Conservation (phyloP, 805 yeast genomes). For the Debaryomyces castellii region DNA sequence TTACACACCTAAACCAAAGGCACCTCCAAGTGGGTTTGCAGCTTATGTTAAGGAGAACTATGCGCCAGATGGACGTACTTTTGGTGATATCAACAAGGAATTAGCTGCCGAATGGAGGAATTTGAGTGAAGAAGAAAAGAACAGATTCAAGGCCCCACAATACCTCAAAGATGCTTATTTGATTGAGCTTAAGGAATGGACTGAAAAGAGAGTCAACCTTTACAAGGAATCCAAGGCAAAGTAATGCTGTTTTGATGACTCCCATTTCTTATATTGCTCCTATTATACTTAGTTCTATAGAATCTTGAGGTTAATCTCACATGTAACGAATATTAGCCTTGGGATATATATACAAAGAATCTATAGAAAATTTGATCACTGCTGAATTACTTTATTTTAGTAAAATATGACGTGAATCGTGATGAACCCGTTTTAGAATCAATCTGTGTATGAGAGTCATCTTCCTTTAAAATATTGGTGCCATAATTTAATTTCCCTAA, state of each 20-base stretch:
- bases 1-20: constrained; percentile 34
- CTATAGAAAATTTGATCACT: not conserved
- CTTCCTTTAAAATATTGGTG: not conserved
- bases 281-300: not conserved
- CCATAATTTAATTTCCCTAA: no score
- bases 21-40: constrained; percentile 31
- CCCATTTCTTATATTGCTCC: no score
- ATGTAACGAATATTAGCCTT: not conserved
- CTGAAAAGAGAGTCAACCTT: constrained; percentile 22
- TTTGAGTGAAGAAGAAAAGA: constrained; percentile 29
- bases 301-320: not conserved
- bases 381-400: not conserved
- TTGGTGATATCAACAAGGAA: constrained; percentile 24
- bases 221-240: constrained; percentile 10
- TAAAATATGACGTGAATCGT: no score
- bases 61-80: constrained; percentile 18
- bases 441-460: not conserved
- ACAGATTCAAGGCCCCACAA: constrained; percentile 17
- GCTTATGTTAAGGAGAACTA: constrained; percentile 27
- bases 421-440: not conserved
- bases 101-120: constrained; percentile 29
- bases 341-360: not conserved
- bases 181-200: constrained; percentile 29
- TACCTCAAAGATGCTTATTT: constrained; percentile 18
- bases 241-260: not conserved